These are phyloP conservation scores for Neonectria magnoliae DNA, from an alignment of 2,329 filamentous ascomycete genomes.

Conservation along the genomic window DNA sequence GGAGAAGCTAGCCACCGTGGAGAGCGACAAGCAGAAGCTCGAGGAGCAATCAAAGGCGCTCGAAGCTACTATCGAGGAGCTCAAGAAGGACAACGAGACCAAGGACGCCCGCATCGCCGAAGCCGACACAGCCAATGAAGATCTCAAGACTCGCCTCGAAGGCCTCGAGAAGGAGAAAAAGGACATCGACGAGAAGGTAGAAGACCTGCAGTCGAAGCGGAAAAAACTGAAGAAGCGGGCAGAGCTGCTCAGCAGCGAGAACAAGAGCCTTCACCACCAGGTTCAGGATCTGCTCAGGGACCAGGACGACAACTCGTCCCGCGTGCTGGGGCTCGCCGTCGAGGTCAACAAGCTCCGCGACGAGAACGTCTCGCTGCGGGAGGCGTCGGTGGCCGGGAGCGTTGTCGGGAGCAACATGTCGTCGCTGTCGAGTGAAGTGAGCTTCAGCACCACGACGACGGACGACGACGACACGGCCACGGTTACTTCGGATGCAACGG, in stretches of 20 bases:
- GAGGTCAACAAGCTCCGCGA: constrained; percentile 35
- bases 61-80: constrained; percentile 34
- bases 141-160: constrained; percentile 40
- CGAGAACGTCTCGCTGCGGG: constrained; percentile 37
- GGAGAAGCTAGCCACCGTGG: constrained; percentile 8
- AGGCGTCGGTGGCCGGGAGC: constrained; percentile 35
- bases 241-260: constrained; percentile 32
- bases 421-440: constrained; percentile 23
- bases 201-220: constrained; percentile 36
- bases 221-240: constrained; percentile 40
- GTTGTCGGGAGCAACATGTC: constrained; percentile 34
- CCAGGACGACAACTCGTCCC: constrained; percentile 38
- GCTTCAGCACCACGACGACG: constrained; percentile 2
- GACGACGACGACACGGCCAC: constrained; percentile 32
- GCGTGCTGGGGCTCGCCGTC: constrained; percentile 37
- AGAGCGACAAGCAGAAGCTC: constrained; percentile 15
- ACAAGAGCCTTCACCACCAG: constrained; percentile 31
- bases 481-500: constrained; percentile 34
- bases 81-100: constrained; percentile 36
- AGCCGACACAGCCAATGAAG: constrained; percentile 35
- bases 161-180: constrained; percentile 40
- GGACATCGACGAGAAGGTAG: constrained; percentile 31
- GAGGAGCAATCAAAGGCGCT: constrained; percentile 32
- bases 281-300: constrained; percentile 33
- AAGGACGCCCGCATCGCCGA: constrained; percentile 38